Base-by-base conservation (phyloP, 2,329 filamentous ascomycete species). In the Colletotrichum sp. region DNA sequence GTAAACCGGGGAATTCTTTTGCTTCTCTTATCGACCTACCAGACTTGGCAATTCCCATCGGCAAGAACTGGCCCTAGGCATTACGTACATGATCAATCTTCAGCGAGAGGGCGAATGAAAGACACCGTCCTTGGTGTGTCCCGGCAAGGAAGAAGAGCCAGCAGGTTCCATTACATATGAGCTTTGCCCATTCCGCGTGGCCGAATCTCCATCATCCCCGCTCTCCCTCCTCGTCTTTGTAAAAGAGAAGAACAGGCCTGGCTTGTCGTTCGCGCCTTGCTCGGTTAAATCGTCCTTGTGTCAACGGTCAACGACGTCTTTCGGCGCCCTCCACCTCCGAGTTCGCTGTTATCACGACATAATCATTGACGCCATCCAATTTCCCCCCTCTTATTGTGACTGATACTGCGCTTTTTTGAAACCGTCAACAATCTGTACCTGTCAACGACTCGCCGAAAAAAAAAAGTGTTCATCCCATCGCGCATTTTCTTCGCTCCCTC, bases 21-120 rank as follows among this genome's bases (percentile, higher is more conserved):
- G 24, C 52, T 52, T 32, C 52, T 60, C 72, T 43, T 61, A 73
- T 65, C 74, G 74, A 74, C 70, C 65, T 76, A 68, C 74, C 74
- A 34, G 26, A 59, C 70, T 69, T 10, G 74, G 70, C 39, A 55
- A 74, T 30, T 21, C 55, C 57, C 30, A 32, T 66, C 67, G 59
- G 43, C 43, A 52, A 24, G 12, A 52, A 52, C 5, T 52, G n/a
- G n/a, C 48, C 70, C 70, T 66, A 15, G 64, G 70, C 59, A 65
- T 65, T 75, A 75, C 73, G 70, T 73, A 73, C 70, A 60, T 57
- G 30, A 43, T 30, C 55, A 39, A 43, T 30, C 55, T 63, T 32
- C 34, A 39, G 34, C 34, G 21, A 36, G 24, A 32, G n/a, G n/a
- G 43, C 43, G 43, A 52, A 52, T 52, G 43, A 52, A 13, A 52